phyloP scores from a whole-genome alignment of 2,329 filamentous ascomycete genomes.

The Trichoderma sp. region DNA sequence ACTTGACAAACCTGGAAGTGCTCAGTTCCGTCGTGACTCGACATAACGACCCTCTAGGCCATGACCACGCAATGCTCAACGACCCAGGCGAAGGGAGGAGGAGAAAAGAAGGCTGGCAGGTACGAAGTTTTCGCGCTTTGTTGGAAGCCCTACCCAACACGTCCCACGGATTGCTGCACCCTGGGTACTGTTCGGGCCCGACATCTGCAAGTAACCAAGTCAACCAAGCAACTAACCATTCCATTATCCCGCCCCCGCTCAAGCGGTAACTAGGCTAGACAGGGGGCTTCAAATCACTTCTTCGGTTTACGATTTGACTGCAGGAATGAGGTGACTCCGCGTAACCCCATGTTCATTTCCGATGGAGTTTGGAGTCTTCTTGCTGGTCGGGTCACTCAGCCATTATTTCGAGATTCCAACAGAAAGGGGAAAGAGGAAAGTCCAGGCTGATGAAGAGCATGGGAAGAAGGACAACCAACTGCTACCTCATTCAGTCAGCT shows the following conservation, averaged over 20 bases:
- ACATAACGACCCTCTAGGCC: constrained; percentile 25
- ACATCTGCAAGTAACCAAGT: constrained; percentile 21
- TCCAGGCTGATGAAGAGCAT: too few species aligned
- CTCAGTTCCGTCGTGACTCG: constrained; percentile 30
- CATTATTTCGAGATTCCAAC: background rate
- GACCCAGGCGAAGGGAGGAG: constrained; percentile 28
- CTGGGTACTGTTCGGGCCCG: constrained; percentile 15
- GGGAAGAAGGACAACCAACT: background rate
- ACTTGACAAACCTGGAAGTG: constrained; percentile 20
- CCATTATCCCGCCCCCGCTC: constrained; percentile 20
- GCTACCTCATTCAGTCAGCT: background rate
- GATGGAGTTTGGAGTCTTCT: constrained; percentile 2
- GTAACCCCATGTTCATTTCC: constrained; percentile 8
- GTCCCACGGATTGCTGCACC: constrained; percentile 24
- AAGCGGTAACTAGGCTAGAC: constrained; percentile 22
- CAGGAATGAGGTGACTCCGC: constrained; percentile 9
- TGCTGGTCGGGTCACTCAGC: background rate
- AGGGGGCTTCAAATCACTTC: background rate
- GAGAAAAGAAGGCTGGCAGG: constrained; percentile 22
- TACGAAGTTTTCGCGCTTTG: constrained; percentile 31
- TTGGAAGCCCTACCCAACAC: constrained; percentile 27
- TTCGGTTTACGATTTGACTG: constrained; percentile 14
- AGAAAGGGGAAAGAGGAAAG: background rate
- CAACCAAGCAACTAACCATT: constrained; percentile 19
- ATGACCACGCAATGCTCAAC: constrained; percentile 5